Percentiles rank a stretch among this genome's conserved stretches.
Evolutionary conservation across 208 protist species (phyloP).

Genomic region (Phytomonas francai): DNA sequence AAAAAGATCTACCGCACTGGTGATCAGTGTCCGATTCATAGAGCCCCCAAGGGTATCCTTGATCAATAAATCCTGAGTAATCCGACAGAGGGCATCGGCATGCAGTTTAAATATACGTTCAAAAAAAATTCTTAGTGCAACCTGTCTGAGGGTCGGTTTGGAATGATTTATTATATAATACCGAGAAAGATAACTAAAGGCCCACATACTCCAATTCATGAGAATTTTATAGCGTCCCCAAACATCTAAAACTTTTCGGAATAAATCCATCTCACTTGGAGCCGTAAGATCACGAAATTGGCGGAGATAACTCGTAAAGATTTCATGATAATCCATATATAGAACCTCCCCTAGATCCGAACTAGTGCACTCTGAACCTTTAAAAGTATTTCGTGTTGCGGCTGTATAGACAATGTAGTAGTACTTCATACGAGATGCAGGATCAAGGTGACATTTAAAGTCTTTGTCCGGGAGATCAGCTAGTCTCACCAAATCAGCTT

Average conservation of each 20-base stretch:
- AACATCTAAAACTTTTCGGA: constrained; percentile 48
- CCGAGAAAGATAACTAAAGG: constrained; percentile 80
- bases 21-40: constrained; percentile 31
- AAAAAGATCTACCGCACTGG: constrained; percentile 56
- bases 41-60: constrained; percentile 11
- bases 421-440: constrained; percentile 62
- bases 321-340: constrained; percentile 88
- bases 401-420: constrained; percentile 81
- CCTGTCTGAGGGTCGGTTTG: constrained; percentile 71
- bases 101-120: constrained; percentile 76
- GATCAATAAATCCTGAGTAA: constrained; percentile 54
- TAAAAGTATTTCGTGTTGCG: constrained; percentile 57
- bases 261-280: constrained; percentile 46
- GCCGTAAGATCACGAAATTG: constrained; percentile 34
- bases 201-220: constrained; percentile 77
- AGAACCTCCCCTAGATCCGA: constrained; percentile 68
- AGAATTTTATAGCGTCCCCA: constrained; percentile 82
- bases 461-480: constrained; percentile 62
- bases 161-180: constrained; percentile 83
- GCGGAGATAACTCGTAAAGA: constrained; percentile 73
- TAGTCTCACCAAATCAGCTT: constrained; percentile 81
- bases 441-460: constrained; percentile 13
- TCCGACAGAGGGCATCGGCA: constrained; percentile 32
- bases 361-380: constrained; percentile 35
- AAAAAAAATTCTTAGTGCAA: constrained; percentile 75